Conservation (phyloP, 257 asterid species). For the Handroanthus guayacan region DNA sequence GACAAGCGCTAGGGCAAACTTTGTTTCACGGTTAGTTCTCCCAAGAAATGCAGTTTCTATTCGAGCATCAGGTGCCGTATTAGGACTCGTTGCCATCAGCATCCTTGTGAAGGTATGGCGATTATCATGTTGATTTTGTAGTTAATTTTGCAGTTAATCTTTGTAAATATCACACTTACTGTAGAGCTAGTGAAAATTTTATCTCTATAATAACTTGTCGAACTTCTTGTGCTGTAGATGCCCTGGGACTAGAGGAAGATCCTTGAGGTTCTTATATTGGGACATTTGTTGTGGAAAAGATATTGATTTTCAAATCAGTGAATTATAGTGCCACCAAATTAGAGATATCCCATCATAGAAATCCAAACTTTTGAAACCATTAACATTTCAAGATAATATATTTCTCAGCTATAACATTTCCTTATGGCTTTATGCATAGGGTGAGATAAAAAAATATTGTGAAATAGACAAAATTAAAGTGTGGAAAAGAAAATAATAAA, state of each 20-base stretch:
- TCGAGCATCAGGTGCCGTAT: slow-evolving; percentile 98
- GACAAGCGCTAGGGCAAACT: slow-evolving; percentile 96
- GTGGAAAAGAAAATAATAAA: no score
- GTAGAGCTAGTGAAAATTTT: slow-evolving; percentile 17
- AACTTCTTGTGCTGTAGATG: slow-evolving; percentile 58
- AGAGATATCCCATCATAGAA: not conserved
- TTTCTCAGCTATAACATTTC: not conserved
- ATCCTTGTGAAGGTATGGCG: slow-evolving; percentile 84
- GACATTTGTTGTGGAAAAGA: slow-evolving; percentile 96
- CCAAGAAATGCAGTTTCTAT: slow-evolving; percentile 94
- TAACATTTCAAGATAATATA: not conserved
- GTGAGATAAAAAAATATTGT: no score
- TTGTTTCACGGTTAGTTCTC: slow-evolving; percentile 91
- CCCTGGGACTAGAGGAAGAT: slow-evolving; percentile 99
- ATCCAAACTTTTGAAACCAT: no score
- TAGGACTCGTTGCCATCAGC: slow-evolving; percentile 92
- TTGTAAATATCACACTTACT: not conserved
- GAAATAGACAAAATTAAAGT: no score
- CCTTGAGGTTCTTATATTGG: slow-evolving; percentile 90
- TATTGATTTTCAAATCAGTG: slow-evolving; percentile 33
- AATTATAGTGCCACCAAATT: not conserved
- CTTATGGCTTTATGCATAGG: not conserved
- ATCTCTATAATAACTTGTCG: slow-evolving; percentile 19
- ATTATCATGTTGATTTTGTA: not conserved
- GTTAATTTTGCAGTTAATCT: slow-evolving; percentile 22